Evolutionary conservation across 129 eudicot species (phyloP).

Genomic region (Mikania micrantha): DNA sequence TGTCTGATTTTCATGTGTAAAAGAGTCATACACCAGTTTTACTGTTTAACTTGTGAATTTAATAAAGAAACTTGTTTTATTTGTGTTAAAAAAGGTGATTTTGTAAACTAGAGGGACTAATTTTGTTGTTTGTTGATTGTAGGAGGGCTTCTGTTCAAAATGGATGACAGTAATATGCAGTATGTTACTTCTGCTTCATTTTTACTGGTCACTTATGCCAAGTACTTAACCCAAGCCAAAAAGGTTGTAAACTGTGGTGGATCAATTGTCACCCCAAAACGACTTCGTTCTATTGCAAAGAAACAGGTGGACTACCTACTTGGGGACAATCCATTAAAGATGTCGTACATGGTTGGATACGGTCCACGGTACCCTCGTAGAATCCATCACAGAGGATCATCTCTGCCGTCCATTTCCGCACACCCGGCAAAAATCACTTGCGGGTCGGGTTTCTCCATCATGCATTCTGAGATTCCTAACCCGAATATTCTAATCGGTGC

Average conservation of each 20-base stretch:
- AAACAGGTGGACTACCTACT: constrained; percentile 92
- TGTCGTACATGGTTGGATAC: constrained; percentile 98
- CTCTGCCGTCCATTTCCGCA: constrained; percentile 62
- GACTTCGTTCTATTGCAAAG: constrained; percentile 67
- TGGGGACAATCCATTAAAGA: constrained; percentile 75
- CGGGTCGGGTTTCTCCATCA: constrained; percentile 61
- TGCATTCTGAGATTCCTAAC: constrained; percentile 69
- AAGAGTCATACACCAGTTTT: no score
- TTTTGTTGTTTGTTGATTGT: background rate
- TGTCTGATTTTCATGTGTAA: constrained; percentile 4
- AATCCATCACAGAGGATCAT: constrained; percentile 98
- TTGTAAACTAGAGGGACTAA: background rate
- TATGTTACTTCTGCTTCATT: constrained; percentile 96
- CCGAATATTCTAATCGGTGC: constrained; percentile 80
- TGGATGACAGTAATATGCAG: constrained; percentile 90
- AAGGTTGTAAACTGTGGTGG: constrained; percentile 80
- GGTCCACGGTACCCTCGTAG: constrained; percentile 80
- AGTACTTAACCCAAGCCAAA: constrained; percentile 69
- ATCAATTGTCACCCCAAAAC: constrained; percentile 53
- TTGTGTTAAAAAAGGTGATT: no score
- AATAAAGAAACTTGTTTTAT: no score
- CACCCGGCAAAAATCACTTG: constrained; percentile 89
- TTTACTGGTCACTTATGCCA: constrained; percentile 82
- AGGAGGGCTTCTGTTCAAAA: constrained; percentile 94
- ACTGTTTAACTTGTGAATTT: no score